phyloP scores from a whole-genome alignment of 441 rosid species.

The Pelargonium exstipulatum region DNA sequence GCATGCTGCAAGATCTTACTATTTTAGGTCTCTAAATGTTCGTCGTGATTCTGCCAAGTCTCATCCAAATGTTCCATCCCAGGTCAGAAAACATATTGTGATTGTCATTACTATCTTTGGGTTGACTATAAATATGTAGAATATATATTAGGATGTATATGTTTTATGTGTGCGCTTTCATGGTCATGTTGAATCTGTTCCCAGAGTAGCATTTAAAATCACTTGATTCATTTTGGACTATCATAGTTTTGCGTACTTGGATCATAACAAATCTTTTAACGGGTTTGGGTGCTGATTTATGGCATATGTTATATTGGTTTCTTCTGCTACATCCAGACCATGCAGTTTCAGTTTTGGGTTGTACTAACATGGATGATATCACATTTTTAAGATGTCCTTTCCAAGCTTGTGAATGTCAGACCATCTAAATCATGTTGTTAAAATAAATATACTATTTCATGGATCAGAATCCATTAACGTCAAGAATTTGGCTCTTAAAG shows the following conservation, averaged over 20 bases:
- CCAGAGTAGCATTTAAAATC: neutral
- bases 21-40: slow-evolving; percentile 64
- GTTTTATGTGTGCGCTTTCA: neutral
- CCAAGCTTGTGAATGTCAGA: neutral
- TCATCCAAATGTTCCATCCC: slow-evolving; percentile 54
- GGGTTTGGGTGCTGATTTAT: neutral
- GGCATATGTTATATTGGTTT: neutral
- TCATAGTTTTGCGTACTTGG: neutral
- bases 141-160: neutral
- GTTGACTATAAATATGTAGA: neutral
- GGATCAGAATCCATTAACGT: neutral
- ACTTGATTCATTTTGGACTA: neutral
- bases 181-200: neutral
- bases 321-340: neutral
- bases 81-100: slow-evolving; percentile 37
- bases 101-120: neutral
- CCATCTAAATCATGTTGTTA: neutral
- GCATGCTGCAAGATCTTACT: slow-evolving; percentile 74
- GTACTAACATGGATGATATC: neutral
- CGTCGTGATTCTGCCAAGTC: slow-evolving; percentile 66
- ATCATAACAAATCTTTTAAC: neutral
- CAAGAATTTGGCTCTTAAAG: neutral
- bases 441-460: neutral
- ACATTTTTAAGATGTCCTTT: too few relatives aligned
- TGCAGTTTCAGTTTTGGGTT: neutral